Evolutionary conservation across 345 rosid species (phyloP), one percentile per base, ranked within the genome.

Genomic region (Citrus reticulata): DNA sequence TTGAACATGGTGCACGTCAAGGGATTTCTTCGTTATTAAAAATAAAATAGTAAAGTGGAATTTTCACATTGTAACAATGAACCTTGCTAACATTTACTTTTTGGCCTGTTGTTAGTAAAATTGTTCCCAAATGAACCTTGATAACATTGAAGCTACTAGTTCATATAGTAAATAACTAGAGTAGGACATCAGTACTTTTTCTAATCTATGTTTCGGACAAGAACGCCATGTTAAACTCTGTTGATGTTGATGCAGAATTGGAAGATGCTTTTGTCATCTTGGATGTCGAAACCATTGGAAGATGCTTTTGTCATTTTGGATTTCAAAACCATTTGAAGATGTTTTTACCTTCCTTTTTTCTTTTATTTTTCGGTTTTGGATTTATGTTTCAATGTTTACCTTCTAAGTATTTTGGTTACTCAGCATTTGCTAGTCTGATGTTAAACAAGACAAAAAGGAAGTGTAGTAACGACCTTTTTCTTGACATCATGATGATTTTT

Each of bases 401-500:
- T 54, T 54, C 30, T 55, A 57, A 22, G 54, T 51, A 64, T 27
- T 74, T 39, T 61, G 29, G 27, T 61, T 40, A 5, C 35, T 24
- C 42, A 30, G 61, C 22, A 34, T 66, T n/a, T 49, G 72, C 35
- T 76, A 24, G 66, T 73, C 62, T 55, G 57, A 39, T 76, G 40
- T 40, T 73, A 58, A 32, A 39, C 58, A 69, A 60, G 30, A 68
- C 66, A 16, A 39, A 42, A 37, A 40, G 35, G 62, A 9, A 61
- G 30, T 69, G 59, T 51, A 29, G 70, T 64, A 19, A 29, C 34
- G 14, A 54, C 60, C 55, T 32, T 39, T 77, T 59, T 65, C 49
- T 71, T 73, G 65, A 77, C 62, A 35, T 37, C 29, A 25, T 66
- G 27, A 20, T 77, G 37, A 27, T 70, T 57, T 71, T 27, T 70